A percentile compares a stretch with the other conserved stretches of the same genome.
These are phyloP conservation scores for Bacterosira constricta DNA, from an alignment of 108 stramenopile genomes.

Conservation along the genomic window DNA sequence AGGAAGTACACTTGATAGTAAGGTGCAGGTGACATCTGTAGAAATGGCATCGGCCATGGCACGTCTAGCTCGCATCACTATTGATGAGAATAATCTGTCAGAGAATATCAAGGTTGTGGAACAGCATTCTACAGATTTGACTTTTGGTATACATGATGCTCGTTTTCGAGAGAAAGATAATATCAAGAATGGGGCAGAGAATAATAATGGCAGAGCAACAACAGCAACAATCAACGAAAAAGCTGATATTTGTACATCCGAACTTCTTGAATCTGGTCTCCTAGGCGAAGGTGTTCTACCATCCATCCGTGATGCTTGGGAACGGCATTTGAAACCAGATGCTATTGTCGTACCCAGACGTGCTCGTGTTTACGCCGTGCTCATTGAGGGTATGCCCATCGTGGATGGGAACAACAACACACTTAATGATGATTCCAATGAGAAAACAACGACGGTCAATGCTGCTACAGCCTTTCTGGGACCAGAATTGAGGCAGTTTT, in stretches of 20 bases:
- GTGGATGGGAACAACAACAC: background rate
- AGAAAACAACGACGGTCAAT: conserved; percentile 2
- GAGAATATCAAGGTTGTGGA: conserved; percentile 54
- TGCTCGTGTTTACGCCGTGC: conserved; percentile 69
- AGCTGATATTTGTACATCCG: conserved; percentile 74
- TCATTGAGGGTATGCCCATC: conserved; percentile 41
- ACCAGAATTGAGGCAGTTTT: conserved; percentile 27
- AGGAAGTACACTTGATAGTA: background rate
- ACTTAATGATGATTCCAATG: background rate
- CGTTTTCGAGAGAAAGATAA: background rate
- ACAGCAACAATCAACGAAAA: conserved; percentile 7
- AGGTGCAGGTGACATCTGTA: conserved; percentile 54
- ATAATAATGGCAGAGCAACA: background rate
- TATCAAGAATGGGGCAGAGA: background rate
- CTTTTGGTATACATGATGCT: conserved; percentile 28
- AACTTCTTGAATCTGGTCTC: conserved; percentile 81
- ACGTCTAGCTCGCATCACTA: conserved; percentile 52
- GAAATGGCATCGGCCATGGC: conserved; percentile 89
- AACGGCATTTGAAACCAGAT: conserved; percentile 65
- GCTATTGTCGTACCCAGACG: conserved; percentile 74
- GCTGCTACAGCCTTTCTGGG: conserved; percentile 29
- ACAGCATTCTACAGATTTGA: conserved; percentile 67
- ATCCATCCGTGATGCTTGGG: conserved; percentile 80
- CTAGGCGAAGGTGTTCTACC: conserved; percentile 83
- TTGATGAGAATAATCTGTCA: conserved; percentile 55